Evolutionary conservation across 352 stramenopile genomes (phyloP), one percentile per base, ranked within the genome.

Genomic region (Pythium diclinum): DNA sequence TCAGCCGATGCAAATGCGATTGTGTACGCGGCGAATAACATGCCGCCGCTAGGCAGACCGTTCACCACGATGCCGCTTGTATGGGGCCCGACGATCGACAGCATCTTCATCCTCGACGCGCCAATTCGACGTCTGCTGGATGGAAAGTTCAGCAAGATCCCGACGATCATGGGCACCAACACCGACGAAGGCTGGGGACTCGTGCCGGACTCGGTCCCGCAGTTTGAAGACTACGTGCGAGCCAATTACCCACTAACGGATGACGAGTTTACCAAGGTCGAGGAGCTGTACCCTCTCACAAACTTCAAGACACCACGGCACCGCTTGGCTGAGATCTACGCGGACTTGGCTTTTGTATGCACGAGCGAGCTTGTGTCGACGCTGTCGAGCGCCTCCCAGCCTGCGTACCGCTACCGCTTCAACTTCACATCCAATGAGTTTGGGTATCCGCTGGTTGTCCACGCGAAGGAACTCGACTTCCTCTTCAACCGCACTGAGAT

Each of bases 171-270:
- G 1, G 63, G 63, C 3, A 40, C 32, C 23, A 69, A 65, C 40
- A 59, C 63, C 9, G 63, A 69, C 51, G 63, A 69, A 44, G 63
- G 63, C 2, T 69, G 40, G 36, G 17, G 55, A 1, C 59, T 69
- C 49, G 17, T 5, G 13, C 21, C 42, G 3, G 42, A 57, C 10
- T 30, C 33, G 36, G 36, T 17, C 0, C 28, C 52, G 19, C 40
- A 67, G 23, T 61, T 57, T 19, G 54, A 61, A 10, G 8, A 33
- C 2, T 67, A 55, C 14, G 6, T 57, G 10, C 52, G n/a, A 6
- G 44, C 17, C 44, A 51, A 51, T 19, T 51, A 51, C 19, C 44
- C 19, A 16, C 44, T 51, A 3, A 47, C 23, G 4, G 33, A 3
- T 3, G 10, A 4, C 16, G 53, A 47, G 19, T 17, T 48, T 33